Conservation (phyloP, 2,329 filamentous ascomycete species). For the Phaeophleospora eucalypticola region DNA sequence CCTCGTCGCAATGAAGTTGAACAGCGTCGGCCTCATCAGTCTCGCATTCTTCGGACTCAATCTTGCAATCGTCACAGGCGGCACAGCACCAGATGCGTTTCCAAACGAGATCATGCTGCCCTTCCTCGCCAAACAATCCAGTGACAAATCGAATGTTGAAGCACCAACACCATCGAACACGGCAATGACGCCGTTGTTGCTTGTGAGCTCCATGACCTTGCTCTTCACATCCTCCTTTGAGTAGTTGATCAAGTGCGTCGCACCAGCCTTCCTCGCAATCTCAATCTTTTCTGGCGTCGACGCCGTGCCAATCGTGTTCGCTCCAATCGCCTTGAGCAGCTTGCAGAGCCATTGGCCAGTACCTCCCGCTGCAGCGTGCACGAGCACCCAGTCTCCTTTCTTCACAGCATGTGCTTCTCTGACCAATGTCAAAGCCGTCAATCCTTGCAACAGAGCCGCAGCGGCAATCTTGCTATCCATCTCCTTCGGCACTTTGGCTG, state of each 20-base stretch:
- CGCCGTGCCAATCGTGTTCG: constrained; percentile 74
- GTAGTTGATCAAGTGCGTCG: constrained; percentile 69
- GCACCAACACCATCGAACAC: constrained; percentile 87
- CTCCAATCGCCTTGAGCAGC: constrained; percentile 67
- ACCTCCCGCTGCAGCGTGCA: constrained; percentile 82
- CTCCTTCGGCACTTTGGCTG: constrained; percentile 60
- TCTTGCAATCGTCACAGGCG: constrained; percentile 59
- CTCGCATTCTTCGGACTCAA: constrained; percentile 72
- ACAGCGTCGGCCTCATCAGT: constrained; percentile 69
- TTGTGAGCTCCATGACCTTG: constrained; percentile 65
- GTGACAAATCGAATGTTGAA: constrained; percentile 72
- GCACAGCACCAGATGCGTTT: constrained; percentile 74
- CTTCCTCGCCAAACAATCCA: constrained; percentile 72
- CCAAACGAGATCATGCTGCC: constrained; percentile 75
- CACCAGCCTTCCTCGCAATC: constrained; percentile 66
- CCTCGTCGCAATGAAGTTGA: constrained; percentile 63
- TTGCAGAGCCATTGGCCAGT: constrained; percentile 73
- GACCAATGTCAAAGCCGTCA: constrained; percentile 77
- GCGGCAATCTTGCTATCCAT: constrained; percentile 61
- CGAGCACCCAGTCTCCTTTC: constrained; percentile 73
- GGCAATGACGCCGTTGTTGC: constrained; percentile 66
- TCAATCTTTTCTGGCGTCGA: constrained; percentile 68
- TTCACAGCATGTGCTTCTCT: constrained; percentile 68
- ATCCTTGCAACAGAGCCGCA: constrained; percentile 70
- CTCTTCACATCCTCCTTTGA: constrained; percentile 53